Conservation (phyloP, 2,329 filamentous ascomycete genomes). For the Fusarium tricinctum region DNA sequence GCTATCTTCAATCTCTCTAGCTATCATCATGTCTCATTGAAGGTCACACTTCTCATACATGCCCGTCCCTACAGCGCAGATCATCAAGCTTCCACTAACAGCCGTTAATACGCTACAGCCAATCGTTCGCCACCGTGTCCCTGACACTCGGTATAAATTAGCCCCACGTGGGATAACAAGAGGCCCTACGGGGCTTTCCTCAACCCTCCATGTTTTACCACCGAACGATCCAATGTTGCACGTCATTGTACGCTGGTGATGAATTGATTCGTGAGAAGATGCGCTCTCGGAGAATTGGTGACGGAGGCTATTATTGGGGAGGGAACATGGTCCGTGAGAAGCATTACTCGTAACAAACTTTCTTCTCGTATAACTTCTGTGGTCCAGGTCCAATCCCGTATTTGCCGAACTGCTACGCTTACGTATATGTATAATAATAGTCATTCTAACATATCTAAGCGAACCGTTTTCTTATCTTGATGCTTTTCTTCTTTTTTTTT, state of each 20-base stretch:
- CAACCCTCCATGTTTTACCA: not conserved
- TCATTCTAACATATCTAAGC: no score
- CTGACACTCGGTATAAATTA: constrained; percentile 1
- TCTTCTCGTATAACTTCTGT: not conserved
- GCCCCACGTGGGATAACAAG: constrained; percentile 40
- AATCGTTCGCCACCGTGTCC: constrained; percentile 46
- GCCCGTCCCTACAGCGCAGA: not conserved
- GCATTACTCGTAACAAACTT: not conserved
- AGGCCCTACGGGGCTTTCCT: constrained; percentile 19
- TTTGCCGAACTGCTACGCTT: not conserved
- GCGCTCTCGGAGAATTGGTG: not conserved
- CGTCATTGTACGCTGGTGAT: constrained; percentile 8
- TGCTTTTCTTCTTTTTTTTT: not conserved
- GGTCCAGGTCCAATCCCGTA: not conserved
- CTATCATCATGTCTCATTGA: not conserved
- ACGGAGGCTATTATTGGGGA: not conserved
- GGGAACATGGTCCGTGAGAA: not conserved
- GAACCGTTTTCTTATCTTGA: not conserved
- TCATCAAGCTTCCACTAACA: constrained; percentile 11
- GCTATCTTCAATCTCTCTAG: not conserved
- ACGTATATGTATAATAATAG: not conserved
- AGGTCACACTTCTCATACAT: not conserved
- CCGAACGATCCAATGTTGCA: constrained; percentile 12
- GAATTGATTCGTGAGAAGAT: constrained; percentile 22
- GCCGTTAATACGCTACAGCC: constrained; percentile 29